Percentiles rank a stretch among this genome's conserved stretches.
Evolutionary conservation across 2,329 filamentous ascomycete species (phyloP).

Genomic region (Cercospora janseana): DNA sequence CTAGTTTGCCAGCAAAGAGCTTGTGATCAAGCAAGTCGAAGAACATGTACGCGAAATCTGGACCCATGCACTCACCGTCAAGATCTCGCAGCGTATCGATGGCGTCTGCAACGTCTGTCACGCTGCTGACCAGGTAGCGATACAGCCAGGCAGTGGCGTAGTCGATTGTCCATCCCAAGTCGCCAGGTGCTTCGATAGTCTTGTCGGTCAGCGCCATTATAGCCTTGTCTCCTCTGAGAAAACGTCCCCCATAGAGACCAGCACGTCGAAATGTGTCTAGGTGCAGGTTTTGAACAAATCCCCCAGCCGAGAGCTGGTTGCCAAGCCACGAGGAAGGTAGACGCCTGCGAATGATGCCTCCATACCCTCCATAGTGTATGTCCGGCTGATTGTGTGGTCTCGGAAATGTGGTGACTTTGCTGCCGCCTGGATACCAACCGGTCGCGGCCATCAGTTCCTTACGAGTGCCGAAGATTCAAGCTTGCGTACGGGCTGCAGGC

Average conservation of each 20-base stretch:
- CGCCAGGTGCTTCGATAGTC: constrained; percentile 27
- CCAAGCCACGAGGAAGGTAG: background rate
- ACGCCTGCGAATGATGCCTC: background rate
- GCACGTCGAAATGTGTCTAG: background rate
- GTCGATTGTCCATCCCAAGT: constrained; percentile 43
- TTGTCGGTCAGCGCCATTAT: constrained; percentile 25
- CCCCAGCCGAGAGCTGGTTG: background rate
- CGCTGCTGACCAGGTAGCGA: constrained; percentile 34
- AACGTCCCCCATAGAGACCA: background rate
- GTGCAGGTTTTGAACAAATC: background rate
- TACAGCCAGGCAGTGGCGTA: constrained; percentile 45
- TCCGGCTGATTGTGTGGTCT: constrained; percentile 8
- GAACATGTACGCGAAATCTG: constrained; percentile 37
- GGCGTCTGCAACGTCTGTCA: constrained; percentile 28
- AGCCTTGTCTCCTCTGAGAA: constrained; percentile 13
- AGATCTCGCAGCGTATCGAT: constrained; percentile 31
- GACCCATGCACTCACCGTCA: constrained; percentile 26
- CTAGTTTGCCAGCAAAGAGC: constrained; percentile 42
- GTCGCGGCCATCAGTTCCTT: constrained; percentile 1
- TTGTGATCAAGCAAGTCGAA: constrained; percentile 41
- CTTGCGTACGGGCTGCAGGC: background rate
- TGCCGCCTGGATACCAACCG: constrained; percentile 5
- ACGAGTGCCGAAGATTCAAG: no score
- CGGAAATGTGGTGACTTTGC: constrained; percentile 5
- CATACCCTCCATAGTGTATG: constrained; percentile 5